A percentile compares a stretch with the other conserved stretches of the same genome.
These are phyloP conservation scores for Trypanosoma congolense DNA, from an alignment of 208 protist genomes.

Conservation along the genomic window DNA sequence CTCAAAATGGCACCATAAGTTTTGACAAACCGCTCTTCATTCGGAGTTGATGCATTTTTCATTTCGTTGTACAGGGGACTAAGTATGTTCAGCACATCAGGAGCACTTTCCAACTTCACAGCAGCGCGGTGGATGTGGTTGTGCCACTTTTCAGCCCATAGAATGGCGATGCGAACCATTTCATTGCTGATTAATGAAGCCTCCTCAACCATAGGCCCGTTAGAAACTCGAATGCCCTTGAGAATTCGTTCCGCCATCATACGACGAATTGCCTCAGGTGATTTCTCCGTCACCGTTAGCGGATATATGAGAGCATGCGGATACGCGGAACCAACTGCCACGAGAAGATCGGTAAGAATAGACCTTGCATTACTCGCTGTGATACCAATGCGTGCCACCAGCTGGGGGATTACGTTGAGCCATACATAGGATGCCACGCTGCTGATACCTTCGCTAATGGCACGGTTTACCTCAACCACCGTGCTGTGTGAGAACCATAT, in stretches of 20 bases:
- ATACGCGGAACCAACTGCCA: conserved; percentile 93
- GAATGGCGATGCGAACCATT: conserved; percentile 98
- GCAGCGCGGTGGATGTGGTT: conserved; percentile 95
- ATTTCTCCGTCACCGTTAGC: conserved; percentile 95
- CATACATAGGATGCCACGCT: conserved; percentile 95
- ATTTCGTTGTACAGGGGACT: conserved; percentile 95
- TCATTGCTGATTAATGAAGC: conserved; percentile 97
- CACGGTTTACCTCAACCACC: conserved; percentile 67
- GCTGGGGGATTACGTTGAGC: conserved; percentile 98
- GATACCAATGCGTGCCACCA: conserved; percentile 98
- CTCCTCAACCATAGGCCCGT: conserved; percentile 87
- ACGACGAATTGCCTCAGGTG: conserved; percentile 62
- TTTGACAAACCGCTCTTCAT: conserved; percentile 93
- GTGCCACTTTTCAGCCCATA: conserved; percentile 95
- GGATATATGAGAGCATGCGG: conserved; percentile 99
- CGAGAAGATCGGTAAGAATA: conserved; percentile 93
- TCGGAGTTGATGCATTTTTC: conserved; percentile 85
- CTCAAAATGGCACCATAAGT: conserved; percentile 64
- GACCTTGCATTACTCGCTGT: conserved; percentile 75
- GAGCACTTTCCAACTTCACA: conserved; percentile 91
- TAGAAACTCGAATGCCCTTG: conserved; percentile 67
- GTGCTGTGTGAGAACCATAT: conserved; percentile 96
- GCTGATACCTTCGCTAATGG: conserved; percentile 89
- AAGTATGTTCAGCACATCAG: conserved; percentile 89
- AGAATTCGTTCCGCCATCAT: conserved; percentile 81